Evolutionary conservation across 2,329 filamentous ascomycete species (phyloP), one percentile per base, ranked within the genome.

Genomic region (Penicillium sp.): DNA sequence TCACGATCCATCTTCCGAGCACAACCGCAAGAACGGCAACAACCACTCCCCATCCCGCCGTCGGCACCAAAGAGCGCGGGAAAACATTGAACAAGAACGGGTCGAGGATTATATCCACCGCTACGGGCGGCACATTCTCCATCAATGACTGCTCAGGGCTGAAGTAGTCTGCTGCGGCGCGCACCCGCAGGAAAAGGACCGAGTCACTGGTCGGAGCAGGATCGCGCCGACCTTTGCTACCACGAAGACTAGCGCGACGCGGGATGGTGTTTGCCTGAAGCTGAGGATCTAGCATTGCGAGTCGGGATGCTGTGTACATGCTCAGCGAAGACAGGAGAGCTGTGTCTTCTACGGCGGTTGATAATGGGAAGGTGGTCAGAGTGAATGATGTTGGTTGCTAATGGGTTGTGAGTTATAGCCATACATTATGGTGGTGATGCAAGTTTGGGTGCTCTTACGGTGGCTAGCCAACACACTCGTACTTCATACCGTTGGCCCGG

Each of bases 381-480:
- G 74, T 77, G 72, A 96, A 95, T 19, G 79, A 74, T 0, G 91
- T 95, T 37, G 92, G 92, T 84, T 95, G 87, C 91, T 96, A 54
- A 11, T 3, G 7, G 6, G 11, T 16, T 12, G 31, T 44, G 29
- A 41, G 57, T 62, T 54, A 61, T 59, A 33, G 41, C 29, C 35
- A 13, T 18, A 8, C 3, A 22, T 22, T 3, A 22, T 22, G 19
- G 5, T 22, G 19, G 8, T 7, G 22, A 25, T 25, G 22, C 22
- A 25, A 7, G 16, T 12, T 33, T 22, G 13, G 12, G 5, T 22
- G 13, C 4, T 34, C 87, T 72, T 79, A 95, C 92, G 53, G 86
- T 93, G 34, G 93, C 93, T 52, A 89, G 79, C 91, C 92, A 99
- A 73, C 92, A 97, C 52, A 96, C 78, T 46, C 93, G 84, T 41